Evolutionary conservation across 2,329 filamentous ascomycete genomes (phyloP).

Genomic region (Talaromyces albobiverticillius): DNA sequence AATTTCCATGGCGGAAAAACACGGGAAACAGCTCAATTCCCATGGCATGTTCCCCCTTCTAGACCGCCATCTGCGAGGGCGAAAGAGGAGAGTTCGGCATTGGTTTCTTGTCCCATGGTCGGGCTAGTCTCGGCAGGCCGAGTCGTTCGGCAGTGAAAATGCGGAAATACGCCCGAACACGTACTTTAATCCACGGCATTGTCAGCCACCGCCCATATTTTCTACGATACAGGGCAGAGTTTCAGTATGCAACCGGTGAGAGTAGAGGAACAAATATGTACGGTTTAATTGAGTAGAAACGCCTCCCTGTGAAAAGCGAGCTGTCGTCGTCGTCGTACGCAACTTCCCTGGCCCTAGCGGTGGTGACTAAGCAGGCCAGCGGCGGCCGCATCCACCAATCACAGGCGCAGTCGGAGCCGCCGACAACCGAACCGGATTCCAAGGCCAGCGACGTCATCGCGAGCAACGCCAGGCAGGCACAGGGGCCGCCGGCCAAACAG

Average conservation of each 20-base stretch:
- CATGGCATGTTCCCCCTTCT: neutral
- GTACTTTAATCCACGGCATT: slow-evolving; percentile 7
- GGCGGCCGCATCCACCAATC: neutral
- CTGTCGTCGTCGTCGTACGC: too few species aligned
- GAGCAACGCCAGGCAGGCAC: too few species aligned
- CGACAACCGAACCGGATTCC: neutral
- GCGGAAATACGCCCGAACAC: neutral
- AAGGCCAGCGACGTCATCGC: neutral
- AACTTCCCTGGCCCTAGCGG: too few species aligned
- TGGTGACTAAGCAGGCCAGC: too few species aligned
- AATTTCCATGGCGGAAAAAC: neutral
- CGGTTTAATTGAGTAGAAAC: too few species aligned
- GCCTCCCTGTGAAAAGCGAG: too few species aligned
- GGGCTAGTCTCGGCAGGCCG: slow-evolving; percentile 4
- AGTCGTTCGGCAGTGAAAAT: neutral
- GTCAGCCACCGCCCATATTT: neutral
- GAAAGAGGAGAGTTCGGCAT: slow-evolving; percentile 1
- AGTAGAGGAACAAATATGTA: too few species aligned
- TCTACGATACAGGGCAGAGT: too few species aligned
- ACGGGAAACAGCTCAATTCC: too few species aligned
- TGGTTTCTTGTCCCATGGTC: neutral
- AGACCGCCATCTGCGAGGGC: neutral
- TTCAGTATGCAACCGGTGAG: too few species aligned
- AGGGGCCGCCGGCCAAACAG: too few species aligned
- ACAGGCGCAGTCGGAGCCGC: neutral